These are phyloP conservation scores for Podila minutissima DNA, from an alignment of 192 early-diverging fungal species.

Conservation along the genomic window DNA sequence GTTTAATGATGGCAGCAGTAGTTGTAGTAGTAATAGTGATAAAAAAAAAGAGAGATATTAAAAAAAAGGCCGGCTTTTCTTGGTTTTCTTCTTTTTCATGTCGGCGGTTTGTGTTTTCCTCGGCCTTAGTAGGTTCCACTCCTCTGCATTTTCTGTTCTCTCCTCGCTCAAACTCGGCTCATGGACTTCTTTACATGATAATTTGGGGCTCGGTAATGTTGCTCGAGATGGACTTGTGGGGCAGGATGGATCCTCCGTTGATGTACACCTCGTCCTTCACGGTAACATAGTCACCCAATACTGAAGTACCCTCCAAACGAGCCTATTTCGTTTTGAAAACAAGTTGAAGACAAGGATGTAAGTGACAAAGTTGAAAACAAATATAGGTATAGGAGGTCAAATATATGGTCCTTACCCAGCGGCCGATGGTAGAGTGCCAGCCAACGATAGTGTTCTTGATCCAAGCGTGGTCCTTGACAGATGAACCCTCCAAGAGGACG, in stretches of 20 bases:
- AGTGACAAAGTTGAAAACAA: neutral
- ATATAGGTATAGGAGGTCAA: neutral
- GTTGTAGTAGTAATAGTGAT: too few relatives aligned
- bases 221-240: conserved; percentile 91
- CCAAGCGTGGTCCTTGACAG: conserved; percentile 92
- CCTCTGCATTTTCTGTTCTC: neutral
- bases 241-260: conserved; percentile 96
- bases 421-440: conserved; percentile 95
- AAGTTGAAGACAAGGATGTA: neutral
- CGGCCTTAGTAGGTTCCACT: neutral
- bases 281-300: conserved; percentile 97
- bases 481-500: conserved; percentile 87
- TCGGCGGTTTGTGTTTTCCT: conserved; percentile 1
- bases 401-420: conserved; percentile 70
- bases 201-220: conserved; percentile 95
- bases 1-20: neutral
- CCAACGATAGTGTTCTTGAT: conserved; percentile 92
- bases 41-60: neutral
- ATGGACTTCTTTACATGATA: conserved; percentile 80
- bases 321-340: conserved; percentile 38
- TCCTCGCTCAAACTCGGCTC: neutral
- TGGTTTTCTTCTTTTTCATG: conserved; percentile 2
- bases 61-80: conserved; percentile 16
- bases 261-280: conserved; percentile 93
- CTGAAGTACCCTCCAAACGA: conserved; percentile 93